Evolutionary conservation across 208 protist genomes (phyloP).

Genomic region (Trypanosoma mega): DNA sequence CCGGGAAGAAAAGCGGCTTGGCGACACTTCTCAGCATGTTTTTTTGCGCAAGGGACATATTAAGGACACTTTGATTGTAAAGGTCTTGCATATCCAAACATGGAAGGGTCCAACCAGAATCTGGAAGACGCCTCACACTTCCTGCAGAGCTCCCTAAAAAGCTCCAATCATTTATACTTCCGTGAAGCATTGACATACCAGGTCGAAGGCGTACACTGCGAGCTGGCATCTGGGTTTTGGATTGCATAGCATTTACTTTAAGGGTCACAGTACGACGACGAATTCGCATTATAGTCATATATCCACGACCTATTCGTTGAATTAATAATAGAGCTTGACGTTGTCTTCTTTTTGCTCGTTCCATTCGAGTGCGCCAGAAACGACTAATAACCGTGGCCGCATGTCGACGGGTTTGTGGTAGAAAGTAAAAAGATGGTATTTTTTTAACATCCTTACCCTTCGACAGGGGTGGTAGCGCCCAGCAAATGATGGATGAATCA

Average conservation of each 20-base stretch:
- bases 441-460: too few species aligned
- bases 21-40: too few species aligned
- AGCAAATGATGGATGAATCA: too few species aligned
- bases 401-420: not conserved
- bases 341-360: not conserved
- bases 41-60: not conserved
- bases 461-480: too few species aligned
- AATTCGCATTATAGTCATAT: not conserved
- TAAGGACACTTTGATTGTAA: not conserved
- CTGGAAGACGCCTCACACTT: not conserved
- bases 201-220: not conserved
- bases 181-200: not conserved
- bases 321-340: not conserved
- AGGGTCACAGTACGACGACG: not conserved
- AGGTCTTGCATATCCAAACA: not conserved
- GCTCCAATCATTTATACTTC: not conserved
- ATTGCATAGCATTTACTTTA: not conserved
- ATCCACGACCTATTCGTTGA: slow-evolving; percentile 12
- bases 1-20: not conserved
- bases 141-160: too few species aligned
- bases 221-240: too few species aligned
- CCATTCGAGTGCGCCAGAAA: not conserved
- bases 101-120: not conserved
- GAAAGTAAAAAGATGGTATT: not conserved
- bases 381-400: slow-evolving; percentile 4